A percentile compares a stretch with the other conserved stretches of the same genome.
These are phyloP conservation scores for Colletotrichum aenigma DNA, from an alignment of 2,329 filamentous ascomycete species.

Conservation along the genomic window DNA sequence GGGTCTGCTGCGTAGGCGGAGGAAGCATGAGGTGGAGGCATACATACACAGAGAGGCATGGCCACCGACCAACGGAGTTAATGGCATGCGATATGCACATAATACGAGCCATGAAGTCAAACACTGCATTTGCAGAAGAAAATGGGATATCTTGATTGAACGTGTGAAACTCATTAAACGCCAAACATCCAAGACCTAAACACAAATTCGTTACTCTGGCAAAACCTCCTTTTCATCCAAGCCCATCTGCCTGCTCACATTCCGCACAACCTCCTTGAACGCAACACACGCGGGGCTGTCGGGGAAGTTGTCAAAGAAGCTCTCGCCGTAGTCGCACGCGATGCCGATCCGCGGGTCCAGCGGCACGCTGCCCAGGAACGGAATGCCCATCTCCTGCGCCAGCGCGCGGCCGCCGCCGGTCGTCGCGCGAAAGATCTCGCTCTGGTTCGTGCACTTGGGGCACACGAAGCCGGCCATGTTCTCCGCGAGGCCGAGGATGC, in stretches of 20 bases:
- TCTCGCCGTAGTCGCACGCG: conserved; percentile 97
- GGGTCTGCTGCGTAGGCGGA: conserved; percentile 27
- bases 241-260: conserved; percentile 70
- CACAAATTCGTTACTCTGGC: conserved; percentile 37
- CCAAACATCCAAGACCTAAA: background rate
- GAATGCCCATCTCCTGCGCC: conserved; percentile 85
- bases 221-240: conserved; percentile 61
- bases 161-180: background rate
- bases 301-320: conserved; percentile 91
- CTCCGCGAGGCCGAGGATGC: conserved; percentile 87
- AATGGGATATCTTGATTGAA: background rate
- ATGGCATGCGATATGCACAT: conserved; percentile 6
- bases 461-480: conserved; percentile 99
- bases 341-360: conserved; percentile 93
- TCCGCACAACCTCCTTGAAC: conserved; percentile 79
- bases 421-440: conserved; percentile 87
- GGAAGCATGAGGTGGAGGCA: background rate
- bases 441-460: conserved; percentile 82
- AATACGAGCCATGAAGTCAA: background rate
- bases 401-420: conserved; percentile 85
- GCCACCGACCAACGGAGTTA: background rate
- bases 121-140: background rate
- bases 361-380: conserved; percentile 88
- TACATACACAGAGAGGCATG: background rate
- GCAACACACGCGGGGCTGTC: conserved; percentile 90